phyloP scores from a whole-genome alignment of 805 yeast species.

The Cyberlindnera maclurae region DNA sequence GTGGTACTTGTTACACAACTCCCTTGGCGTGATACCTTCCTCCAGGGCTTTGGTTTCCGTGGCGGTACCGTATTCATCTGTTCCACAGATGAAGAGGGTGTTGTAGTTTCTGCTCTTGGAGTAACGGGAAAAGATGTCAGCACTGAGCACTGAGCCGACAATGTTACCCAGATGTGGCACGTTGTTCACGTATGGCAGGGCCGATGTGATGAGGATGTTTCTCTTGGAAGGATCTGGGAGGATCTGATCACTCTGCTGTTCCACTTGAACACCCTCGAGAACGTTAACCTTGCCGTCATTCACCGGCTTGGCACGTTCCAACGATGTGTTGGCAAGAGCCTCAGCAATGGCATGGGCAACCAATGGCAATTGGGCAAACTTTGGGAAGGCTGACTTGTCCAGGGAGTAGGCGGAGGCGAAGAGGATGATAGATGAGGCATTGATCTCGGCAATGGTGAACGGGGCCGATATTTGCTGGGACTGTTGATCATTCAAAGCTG shows the following conservation, averaged over 20 bases:
- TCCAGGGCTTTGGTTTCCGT: constrained; percentile 97
- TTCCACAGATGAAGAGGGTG: constrained; percentile 86
- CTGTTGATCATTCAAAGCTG: constrained; percentile 24
- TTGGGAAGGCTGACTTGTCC: constrained; percentile 20
- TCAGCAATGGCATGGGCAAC: constrained; percentile 39
- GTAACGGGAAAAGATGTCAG: constrained; percentile 90
- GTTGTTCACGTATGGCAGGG: constrained; percentile 95
- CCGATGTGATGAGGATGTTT: constrained; percentile 88
- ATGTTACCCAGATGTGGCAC: constrained; percentile 98
- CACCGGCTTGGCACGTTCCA: constrained; percentile 33
- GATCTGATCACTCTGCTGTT: constrained; percentile 31
- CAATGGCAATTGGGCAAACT: constrained; percentile 23
- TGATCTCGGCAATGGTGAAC: constrained; percentile 25
- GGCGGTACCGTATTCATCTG: constrained; percentile 99
- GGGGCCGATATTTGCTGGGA: background rate
- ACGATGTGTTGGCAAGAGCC: constrained; percentile 40
- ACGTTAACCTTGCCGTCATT: constrained; percentile 35
- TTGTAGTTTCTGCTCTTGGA: constrained; percentile 85
- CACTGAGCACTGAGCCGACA: constrained; percentile 88
- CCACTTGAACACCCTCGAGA: constrained; percentile 20
- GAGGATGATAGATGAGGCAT: constrained; percentile 49
- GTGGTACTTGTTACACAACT: constrained; percentile 88
- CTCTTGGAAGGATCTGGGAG: constrained; percentile 55
- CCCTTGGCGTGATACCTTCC: constrained; percentile 81
- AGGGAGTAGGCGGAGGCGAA: constrained; percentile 53